Conservation (phyloP, 2,329 filamentous ascomycete species). For the Chalara sp. region DNA sequence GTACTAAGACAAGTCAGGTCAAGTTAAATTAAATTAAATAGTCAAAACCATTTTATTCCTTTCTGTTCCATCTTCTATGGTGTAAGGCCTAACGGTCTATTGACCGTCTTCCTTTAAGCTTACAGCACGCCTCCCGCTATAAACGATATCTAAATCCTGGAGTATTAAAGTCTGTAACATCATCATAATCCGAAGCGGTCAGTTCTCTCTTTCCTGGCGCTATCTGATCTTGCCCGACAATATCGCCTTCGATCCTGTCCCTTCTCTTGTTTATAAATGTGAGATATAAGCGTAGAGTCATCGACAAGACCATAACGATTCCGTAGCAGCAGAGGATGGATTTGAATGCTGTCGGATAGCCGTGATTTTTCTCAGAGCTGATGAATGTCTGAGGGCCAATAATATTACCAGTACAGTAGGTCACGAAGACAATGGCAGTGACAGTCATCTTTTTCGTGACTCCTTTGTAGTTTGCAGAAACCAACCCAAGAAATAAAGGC, state of each 20-base stretch:
- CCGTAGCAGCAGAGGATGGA: slow-evolving; percentile 22
- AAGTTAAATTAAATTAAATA: too few species aligned
- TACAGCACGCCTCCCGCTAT: too few species aligned
- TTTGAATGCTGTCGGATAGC: slow-evolving; percentile 21
- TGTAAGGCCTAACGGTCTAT: too few species aligned
- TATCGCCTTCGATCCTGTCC: neutral
- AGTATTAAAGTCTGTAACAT: too few species aligned
- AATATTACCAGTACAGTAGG: slow-evolving; percentile 23
- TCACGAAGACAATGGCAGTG: slow-evolving; percentile 15
- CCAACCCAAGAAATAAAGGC: slow-evolving; percentile 24
- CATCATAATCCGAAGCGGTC: too few species aligned
- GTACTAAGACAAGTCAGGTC: too few species aligned
- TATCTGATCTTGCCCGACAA: too few species aligned
- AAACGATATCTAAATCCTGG: too few species aligned
- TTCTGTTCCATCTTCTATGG: too few species aligned
- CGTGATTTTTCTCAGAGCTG: neutral
- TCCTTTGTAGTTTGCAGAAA: slow-evolving; percentile 23
- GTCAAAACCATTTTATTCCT: too few species aligned
- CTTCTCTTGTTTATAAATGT: slow-evolving; percentile 15
- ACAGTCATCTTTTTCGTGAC: slow-evolving; percentile 28
- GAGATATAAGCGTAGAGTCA: slow-evolving; percentile 19
- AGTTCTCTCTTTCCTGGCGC: too few species aligned
- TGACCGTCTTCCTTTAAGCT: too few species aligned
- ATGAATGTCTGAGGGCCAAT: slow-evolving; percentile 14
- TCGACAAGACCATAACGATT: slow-evolving; percentile 9